Base-by-base conservation (phyloP, 2,329 filamentous ascomycete genomes). In the Berkeleyomyces basicola region DNA sequence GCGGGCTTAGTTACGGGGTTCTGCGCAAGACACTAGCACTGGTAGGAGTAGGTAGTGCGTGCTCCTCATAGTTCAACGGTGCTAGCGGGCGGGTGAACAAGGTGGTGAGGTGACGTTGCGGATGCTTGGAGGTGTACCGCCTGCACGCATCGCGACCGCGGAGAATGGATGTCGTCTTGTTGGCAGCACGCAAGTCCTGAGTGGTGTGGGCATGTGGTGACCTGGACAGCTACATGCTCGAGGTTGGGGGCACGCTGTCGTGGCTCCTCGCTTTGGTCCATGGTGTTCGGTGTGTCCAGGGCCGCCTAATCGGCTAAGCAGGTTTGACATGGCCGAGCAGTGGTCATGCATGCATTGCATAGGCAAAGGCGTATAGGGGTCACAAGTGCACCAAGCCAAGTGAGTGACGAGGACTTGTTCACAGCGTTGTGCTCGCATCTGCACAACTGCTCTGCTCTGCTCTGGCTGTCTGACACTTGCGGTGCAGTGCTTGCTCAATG, bases 1-100 rank as follows among this genome's bases (percentile, higher is more conserved):
- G 51, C 33, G 51, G 51, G 4, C 51, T 55, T 55, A 55, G 37
- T 55, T 55, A 55, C 51, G 51, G 51, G 51, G n/a, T 55, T 55
- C 51, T 55, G 7, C n/a, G n/a, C 33, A 55, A 55, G 36, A 55
- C 51, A 55, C 31, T n/a, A 37, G 51, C 51, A 23, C 51, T 55
- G 4, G n/a, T 31, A 37, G 51, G 3, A 37, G 51, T 55, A 23
- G 23, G 23, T 23, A 23, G 23, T 23, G 23, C 23, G 23, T 23
- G 23, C 51, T 55, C 36, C 9, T 6, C 36, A n/a, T 55, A 14
- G 51, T 39, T 55, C 16, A 55, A 55, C 33, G 14, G 33, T 43
- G 47, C 2, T 43, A 11, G 9, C 42, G 42, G 10, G n/a, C 14
- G 42, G 10, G 2, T 43, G 23, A 23, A 23, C 23, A 23, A 23